Evolutionary conservation across 2,329 filamentous ascomycete genomes (phyloP), one percentile per base, ranked within the genome.

Genomic region (Dactylellina cionopaga): DNA sequence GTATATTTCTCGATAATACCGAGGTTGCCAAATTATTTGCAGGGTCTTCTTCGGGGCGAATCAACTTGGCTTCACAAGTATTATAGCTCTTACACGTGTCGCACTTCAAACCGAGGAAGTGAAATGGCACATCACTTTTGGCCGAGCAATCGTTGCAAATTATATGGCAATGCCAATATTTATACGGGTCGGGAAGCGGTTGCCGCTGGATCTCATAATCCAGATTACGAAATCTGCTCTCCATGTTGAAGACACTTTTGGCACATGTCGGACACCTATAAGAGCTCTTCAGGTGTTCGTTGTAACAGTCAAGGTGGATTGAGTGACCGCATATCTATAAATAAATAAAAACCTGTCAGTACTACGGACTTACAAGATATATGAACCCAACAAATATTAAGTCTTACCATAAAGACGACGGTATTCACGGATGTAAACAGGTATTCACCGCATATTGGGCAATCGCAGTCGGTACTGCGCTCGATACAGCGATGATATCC

Each of bases 201-300:
- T 99, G 95, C 44, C 86, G 85, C 75, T 90, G 86, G 71, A 99
- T 96, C 52, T 92, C 89, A 56, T 92, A 87, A 77, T 97, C 94
- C 31, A 98, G 82, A 76, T 95, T 95, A 51, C 92, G 89, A 82
- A 98, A 99, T 76, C 96, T 91, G 35, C 91, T 87, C 78, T 97
- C 94, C 94, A 99, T 99, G 79, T 98, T 98, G 75, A 92, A 88
- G n/a, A 96, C 90, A 75, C 91, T 96, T 81, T 95, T 96, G 82
- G 90, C 96, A 85, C 95, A 99, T 51, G 97, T 92, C 0, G 76
- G 95, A 78, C 95, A 99, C 78, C 94, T 96, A 83, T 98, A 99
- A 4, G 93, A 96, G 2, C 88, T 89, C 77, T 89, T 89, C 84
- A 96, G 93, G 79, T 96, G 91, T 76, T 95, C 87, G 46, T 91